Conservation (phyloP, 257 asterid species). For the Asclepias syriaca region DNA sequence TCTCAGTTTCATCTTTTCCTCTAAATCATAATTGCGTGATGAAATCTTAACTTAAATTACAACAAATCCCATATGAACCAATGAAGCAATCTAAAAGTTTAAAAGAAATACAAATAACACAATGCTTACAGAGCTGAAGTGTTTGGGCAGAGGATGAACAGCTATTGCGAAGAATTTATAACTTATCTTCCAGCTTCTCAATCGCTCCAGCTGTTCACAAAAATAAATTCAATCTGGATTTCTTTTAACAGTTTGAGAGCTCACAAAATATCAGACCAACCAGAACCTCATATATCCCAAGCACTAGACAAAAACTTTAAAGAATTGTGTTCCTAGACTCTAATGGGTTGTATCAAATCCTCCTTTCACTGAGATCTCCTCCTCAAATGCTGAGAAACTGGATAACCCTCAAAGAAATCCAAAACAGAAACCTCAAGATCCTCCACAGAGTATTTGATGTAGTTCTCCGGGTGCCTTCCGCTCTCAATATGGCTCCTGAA, state of each 20-base stretch:
- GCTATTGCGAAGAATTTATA: constrained; percentile 27
- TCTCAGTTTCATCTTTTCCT: neutral
- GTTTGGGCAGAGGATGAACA: constrained; percentile 46
- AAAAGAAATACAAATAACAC: constrained; percentile 42
- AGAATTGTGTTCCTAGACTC: constrained; percentile 60
- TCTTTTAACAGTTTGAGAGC: constrained; percentile 16
- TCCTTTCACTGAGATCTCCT: constrained; percentile 51
- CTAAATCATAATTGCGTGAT: constrained; percentile 22
- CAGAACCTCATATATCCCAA: constrained; percentile 42
- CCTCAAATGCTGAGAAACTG: constrained; percentile 64
- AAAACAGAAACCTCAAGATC: constrained; percentile 79
- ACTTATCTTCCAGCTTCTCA: constrained; percentile 19
- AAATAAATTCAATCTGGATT: constrained; percentile 14
- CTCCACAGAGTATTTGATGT: constrained; percentile 83
- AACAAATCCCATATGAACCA: constrained; percentile 51
- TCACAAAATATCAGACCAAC: constrained; percentile 21
- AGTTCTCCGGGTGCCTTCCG: constrained; percentile 89
- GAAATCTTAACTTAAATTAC: constrained; percentile 34
- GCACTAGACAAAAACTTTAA: constrained; percentile 55
- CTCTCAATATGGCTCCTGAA: constrained; percentile 85
- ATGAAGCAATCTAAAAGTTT: constrained; percentile 39
- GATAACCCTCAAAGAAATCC: constrained; percentile 82
- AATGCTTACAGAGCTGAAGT: constrained; percentile 62
- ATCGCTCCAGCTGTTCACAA: constrained; percentile 18
- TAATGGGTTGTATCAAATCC: constrained; percentile 23